Evolutionary conservation across 2,329 filamentous ascomycete species (phyloP), one percentile per base, ranked within the genome.

Genomic region (Pseudogymnoascus sp.): DNA sequence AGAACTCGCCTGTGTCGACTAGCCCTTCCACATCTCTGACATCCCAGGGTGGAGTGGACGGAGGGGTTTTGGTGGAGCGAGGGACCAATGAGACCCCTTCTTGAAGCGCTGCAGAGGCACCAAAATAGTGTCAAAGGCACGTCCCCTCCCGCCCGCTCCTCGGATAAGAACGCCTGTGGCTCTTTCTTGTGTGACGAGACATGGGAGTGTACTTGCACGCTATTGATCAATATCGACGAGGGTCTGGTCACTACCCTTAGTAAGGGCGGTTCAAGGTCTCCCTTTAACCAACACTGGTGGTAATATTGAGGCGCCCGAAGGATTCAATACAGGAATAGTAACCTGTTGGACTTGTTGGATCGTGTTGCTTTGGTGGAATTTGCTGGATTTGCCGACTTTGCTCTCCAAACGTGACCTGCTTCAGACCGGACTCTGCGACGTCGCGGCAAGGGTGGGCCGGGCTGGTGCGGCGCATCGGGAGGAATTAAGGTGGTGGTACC

Each of bases 61-160:
- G 47, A 57, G 50, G 50, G 50, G 26, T 5, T 10, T 57, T 19
- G 50, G 28, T 19, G 50, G 26, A 57, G 50, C 50, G 15, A 57
- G 28, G 50, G 50, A 35, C 50, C 50, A 57, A 57, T 57, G 2
- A 33, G 50, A 57, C 50, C n/a, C 26, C 6, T 33, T n/a, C 50
- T 35, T 57, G 50, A 57, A 57, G 50, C 50, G 50, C 50, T 57
- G 28, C 11, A 33, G 50, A 57, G 50, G 28, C 10, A 57, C 50
- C 50, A 57, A 57, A 57, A 57, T 57, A 57, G 50, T 26, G 50
- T 57, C 50, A 57, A 57, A 31, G 50, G 28, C 50, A 57, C 50
- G 50, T 21, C 50, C 50, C 50, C 28, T 35, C 50, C 50, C 50
- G 50, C 50, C 50, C 50, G 50, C 50, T 57, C 50, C 17, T 33